Evolutionary conservation across 257 asterid genomes (phyloP), one percentile per base, ranked within the genome.

Genomic region (Fraxinus americana): DNA sequence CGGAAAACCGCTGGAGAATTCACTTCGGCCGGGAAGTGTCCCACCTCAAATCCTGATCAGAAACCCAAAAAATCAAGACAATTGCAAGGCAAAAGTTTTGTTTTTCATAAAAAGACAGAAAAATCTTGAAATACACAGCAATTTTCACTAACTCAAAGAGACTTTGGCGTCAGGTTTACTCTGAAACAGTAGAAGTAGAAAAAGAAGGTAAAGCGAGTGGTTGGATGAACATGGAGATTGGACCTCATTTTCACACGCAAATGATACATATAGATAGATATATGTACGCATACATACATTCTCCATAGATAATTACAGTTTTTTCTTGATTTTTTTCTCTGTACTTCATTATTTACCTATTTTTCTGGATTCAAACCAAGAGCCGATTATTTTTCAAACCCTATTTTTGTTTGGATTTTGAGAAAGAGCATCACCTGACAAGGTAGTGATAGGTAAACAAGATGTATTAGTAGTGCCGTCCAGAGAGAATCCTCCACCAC

Each of bases 1-100:
- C 86, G 90, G 72, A 90, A 90, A 2, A 81, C 85, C 52, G 94
- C 94, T 50, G 80, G 76, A 16, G 88, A 78, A 23, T 81, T 81
- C 74, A 90, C 85, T 36, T 90, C 90, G 17, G 87, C 12, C 45
- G 94, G 94, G 30, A 90, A 86, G 11, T 80, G 81, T 11, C 87
- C 90, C 79, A 79, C 7, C 72, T 81, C 87, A 77, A 86, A 80
- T 85, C 89, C 92, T 86, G 81, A 38, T 48, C 76, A 75, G 57
- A 34, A 41, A 23, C 41, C 75, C 48, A 35, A 54, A 25, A 14
- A 41, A 71, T 16, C 9, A 48, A 14, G 1, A 66, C 3, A 12
- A 17, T 10, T 27, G 16, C 12, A 17, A 23, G 5, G 5, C 9
- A 12, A 71, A 29, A 52, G 4, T 13, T 52, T 4, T 52, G 61